phyloP scores from a whole-genome alignment of 129 eudicot genomes.

The Artemisia annua region DNA sequence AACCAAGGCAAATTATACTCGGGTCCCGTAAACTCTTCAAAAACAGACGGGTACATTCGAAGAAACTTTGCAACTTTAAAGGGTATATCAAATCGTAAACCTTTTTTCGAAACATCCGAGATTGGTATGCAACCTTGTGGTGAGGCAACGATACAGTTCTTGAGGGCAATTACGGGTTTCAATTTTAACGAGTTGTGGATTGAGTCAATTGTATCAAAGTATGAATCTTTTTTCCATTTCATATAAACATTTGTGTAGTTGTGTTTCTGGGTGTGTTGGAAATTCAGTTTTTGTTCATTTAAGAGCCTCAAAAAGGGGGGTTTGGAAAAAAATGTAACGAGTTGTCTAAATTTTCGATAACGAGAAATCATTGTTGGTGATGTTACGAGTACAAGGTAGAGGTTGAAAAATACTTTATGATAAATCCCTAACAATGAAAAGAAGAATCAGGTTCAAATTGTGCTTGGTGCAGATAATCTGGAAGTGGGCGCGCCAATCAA shows the following conservation, averaged over 20 bases:
- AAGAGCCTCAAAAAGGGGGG: conserved; percentile 5
- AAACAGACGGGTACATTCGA: conserved; percentile 67
- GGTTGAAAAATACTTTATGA: neutral
- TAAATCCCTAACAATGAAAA: conserved; percentile 12
- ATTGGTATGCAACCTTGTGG: conserved; percentile 67
- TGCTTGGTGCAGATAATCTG: too few relatives aligned
- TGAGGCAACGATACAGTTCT: conserved; percentile 54
- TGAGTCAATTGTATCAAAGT: conserved; percentile 59
- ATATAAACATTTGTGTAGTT: conserved; percentile 71
- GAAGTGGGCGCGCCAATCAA: too few relatives aligned
- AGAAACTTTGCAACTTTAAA: conserved; percentile 68
- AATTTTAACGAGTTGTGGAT: conserved; percentile 56
- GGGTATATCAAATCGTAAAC: conserved; percentile 52
- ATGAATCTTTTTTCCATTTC: conserved; percentile 85
- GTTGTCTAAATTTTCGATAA: conserved; percentile 4
- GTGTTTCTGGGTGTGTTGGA: conserved; percentile 34
- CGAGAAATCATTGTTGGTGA: conserved; percentile 9
- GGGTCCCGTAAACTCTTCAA: conserved; percentile 77
- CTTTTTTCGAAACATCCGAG: conserved; percentile 74
- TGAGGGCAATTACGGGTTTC: conserved; percentile 69
- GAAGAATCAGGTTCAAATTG: too few relatives aligned
- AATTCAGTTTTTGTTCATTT: conserved; percentile 22
- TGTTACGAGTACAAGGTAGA: neutral
- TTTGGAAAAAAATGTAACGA: conserved; percentile 1
- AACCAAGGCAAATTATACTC: conserved; percentile 79